Evolutionary conservation across 2,329 filamentous ascomycete genomes (phyloP), one percentile per base, ranked within the genome.

Genomic region (Cucurbitaria berberidis): DNA sequence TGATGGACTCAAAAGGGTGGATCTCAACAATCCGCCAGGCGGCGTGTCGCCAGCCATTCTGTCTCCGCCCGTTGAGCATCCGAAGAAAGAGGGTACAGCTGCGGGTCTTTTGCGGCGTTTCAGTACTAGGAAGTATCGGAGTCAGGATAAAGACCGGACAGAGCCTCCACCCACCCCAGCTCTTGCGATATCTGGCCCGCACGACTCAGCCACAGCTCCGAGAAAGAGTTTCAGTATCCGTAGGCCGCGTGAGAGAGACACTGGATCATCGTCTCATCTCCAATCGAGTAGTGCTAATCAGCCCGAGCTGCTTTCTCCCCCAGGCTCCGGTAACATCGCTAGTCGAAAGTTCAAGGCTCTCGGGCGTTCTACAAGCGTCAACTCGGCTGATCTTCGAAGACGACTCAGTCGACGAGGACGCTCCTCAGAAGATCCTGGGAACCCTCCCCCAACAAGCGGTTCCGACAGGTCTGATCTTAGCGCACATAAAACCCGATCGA

Each of bases 161-260:
- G 82, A 72, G 76, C 75, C 83, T 53, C 82, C 86, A 51, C 88
- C 89, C 32, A 86, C 89, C 42, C 90, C 91, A 36, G 87, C 89
- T 38, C 84, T 96, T 30, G 90, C 89, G 48, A 86, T 95, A n/a
- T 91, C 93, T 64, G 86, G 88, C 13, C 89, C 91, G 9, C 78
- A 84, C 50, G 90, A 93, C 51, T 74, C 57, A 10, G 82, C 85
- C 2, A 79, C 82, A 16, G 82, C 85, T 0, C 86, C 90, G 2
- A 84, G 90, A 46, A 96, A 96, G 76, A 96, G 92, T 73, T 96
- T 97, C 73, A 96, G 91, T 70, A 90, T 97, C 60, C 86, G 86
- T 53, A 80, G 84, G 58, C 78, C 81, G 26, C 78, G 84, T 38
- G 83, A 85, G 51, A 76, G 82, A 56, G 80, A 85, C 32, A 70